phyloP scores from a whole-genome alignment of 2,329 filamentous ascomycete genomes.

The Colletotrichum simmondsii region DNA sequence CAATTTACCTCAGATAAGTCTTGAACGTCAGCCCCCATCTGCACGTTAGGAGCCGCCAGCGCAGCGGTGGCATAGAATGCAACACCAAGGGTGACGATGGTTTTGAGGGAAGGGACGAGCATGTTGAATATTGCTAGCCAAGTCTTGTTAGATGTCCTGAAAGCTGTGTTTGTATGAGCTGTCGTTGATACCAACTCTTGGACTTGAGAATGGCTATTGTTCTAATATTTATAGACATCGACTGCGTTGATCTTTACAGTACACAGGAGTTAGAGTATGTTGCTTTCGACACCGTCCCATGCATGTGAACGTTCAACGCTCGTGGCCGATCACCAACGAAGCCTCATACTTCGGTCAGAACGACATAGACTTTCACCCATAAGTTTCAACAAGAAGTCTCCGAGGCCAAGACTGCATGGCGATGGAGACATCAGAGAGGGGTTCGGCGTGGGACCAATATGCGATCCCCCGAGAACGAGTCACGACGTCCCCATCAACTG shows the following conservation, averaged over 20 bases:
- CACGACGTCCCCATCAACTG: not conserved
- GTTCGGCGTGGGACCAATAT: not conserved
- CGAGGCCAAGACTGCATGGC: not conserved
- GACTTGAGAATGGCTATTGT: not conserved
- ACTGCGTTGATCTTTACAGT: not conserved
- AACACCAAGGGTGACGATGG: not conserved
- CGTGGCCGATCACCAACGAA: too few relatives aligned
- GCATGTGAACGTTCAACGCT: not conserved
- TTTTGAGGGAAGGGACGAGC: not conserved
- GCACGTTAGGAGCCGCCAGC: not conserved
- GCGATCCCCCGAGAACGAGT: not conserved
- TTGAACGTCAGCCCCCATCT: not conserved
- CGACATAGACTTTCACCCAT: constrained; percentile 5
- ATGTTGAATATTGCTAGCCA: not conserved
- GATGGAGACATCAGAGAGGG: not conserved
- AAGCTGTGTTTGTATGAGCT: not conserved
- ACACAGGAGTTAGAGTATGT: not conserved
- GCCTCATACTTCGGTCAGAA: not conserved
- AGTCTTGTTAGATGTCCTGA: not conserved
- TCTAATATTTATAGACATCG: not conserved
- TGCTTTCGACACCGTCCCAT: not conserved
- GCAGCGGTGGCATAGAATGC: not conserved
- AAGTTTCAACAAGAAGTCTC: constrained; percentile 19
- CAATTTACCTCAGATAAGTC: constrained; percentile 1
- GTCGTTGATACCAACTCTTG: too few relatives aligned